phyloP scores from a whole-genome alignment of 805 yeast species.

The Candida germanica region DNA sequence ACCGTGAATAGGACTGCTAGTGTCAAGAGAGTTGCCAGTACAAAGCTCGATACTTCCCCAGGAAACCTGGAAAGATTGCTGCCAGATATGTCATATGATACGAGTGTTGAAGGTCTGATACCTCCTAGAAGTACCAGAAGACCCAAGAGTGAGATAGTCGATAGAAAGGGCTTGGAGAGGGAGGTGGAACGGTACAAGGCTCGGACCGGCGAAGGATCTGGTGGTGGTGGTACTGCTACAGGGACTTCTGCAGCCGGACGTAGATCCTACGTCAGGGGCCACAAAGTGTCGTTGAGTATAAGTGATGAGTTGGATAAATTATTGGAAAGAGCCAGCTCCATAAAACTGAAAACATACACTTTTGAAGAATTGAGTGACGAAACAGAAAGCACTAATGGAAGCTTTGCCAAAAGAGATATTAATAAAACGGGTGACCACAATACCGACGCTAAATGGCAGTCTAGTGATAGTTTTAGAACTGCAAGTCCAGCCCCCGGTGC shows the following conservation, averaged over 20 bases:
- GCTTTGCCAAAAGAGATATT: constrained; percentile 5
- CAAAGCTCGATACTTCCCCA: constrained; percentile 3
- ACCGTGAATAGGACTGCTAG: constrained; percentile 13
- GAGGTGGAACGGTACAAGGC: constrained; percentile 2
- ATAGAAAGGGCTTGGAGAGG: constrained; percentile 1
- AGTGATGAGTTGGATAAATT: constrained; percentile 37
- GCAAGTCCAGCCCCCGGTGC: constrained; percentile 1
- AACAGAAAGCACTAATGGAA: constrained; percentile 3
- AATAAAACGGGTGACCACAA: background rate
- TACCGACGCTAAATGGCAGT: background rate
- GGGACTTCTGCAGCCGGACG: background rate
- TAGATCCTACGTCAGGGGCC: constrained; percentile 1
- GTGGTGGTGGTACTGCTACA: constrained; percentile 1
- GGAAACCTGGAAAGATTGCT: background rate
- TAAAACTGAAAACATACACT: constrained; percentile 14
- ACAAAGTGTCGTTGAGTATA: constrained; percentile 25
- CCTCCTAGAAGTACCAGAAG: constrained; percentile 40
- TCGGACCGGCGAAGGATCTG: background rate
- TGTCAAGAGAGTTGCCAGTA: constrained; percentile 4
- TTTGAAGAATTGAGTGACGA: constrained; percentile 12
- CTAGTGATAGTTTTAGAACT: constrained; percentile 7
- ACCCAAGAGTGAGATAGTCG: constrained; percentile 28
- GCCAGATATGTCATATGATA: constrained; percentile 32
- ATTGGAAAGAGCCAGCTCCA: constrained; percentile 32
- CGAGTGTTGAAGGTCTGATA: constrained; percentile 33